Evolutionary conservation across 208 protist genomes (phyloP).

Genomic region (Acanthamoeba culbertsoni): DNA sequence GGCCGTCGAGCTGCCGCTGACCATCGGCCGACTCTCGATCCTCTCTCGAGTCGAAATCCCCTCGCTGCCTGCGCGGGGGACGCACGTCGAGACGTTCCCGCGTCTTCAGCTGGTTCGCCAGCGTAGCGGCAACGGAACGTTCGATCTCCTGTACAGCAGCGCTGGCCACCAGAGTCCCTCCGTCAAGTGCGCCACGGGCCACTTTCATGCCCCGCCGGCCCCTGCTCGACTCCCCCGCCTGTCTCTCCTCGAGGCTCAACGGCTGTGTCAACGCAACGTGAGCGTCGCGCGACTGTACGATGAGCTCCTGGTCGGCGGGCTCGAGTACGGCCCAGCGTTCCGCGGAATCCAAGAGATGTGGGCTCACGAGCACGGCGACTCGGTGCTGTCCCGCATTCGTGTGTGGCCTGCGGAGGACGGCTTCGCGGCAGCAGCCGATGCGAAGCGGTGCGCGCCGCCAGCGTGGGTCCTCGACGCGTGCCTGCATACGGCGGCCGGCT

Average conservation of each 20-base stretch:
- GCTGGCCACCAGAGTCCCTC: background rate
- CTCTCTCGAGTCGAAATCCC: background rate
- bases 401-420: background rate
- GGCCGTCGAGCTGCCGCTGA: background rate
- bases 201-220: background rate
- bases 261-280: background rate
- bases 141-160: background rate
- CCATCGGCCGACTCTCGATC: background rate
- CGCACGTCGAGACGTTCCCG: background rate
- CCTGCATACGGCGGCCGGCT: conserved; percentile 32
- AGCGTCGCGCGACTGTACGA: background rate
- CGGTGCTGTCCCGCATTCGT: background rate
- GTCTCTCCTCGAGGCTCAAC: background rate
- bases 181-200: background rate
- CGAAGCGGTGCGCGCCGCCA: background rate
- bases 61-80: background rate
- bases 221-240: background rate
- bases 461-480: conserved; percentile 29
- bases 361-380: background rate
- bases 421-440: background rate
- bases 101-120: background rate
- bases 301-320: background rate
- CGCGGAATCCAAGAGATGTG: background rate
- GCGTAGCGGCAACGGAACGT: background rate
- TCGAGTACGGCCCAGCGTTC: conserved; percentile 16